Base-by-base conservation (phyloP, 2,329 filamentous ascomycete genomes). In the Aureobasidium sp. region DNA sequence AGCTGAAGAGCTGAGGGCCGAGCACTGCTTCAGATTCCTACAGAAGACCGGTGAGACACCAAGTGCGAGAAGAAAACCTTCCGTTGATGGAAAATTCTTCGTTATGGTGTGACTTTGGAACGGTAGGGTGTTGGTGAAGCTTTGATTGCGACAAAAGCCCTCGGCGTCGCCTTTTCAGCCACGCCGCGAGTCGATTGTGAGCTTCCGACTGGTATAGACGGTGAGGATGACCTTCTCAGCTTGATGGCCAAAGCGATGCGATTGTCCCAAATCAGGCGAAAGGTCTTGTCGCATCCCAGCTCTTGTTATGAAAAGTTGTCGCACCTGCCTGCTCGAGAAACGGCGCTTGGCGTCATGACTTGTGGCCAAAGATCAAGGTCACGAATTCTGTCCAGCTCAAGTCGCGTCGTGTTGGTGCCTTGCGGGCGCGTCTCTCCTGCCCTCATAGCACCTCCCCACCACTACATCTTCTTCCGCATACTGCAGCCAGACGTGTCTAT, bases 11-110 rank as follows among this genome's bases (percentile, higher is more conserved):
- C 37, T n/a, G 25, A 58, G 39, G 39, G 36, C 37, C 53, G 39
- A 27, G 53, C 53, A 34, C 53, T 56, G 53, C 39, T 56, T 56
- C 53, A 56, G 27, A 29, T 44, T 56, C 9, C 53, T 44, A 56
- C 53, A 45, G 11, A 56, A 42, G 27, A 45, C 39, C 53, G 53
- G 53, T 56, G 53, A 44, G 53, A 56, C n/a, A 56, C 39, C 27
- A 56, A 56, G 25, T 9, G 11, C 39, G 39, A 56, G 6, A 34
- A 56, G 9, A 20, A 41, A 11, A 15, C 12, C 53, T 56, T 39
- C 17, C 37, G 51, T 25, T 17, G 14, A 20, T 15, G 27, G 41
- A 56, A 45, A 31, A 56, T 56, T 56, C 53, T 56, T 56, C 53
- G 53, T 56, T 56, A 22, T 39, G 39, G 53, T 56, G 25, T 15